Conservation (phyloP, 805 yeast species). For the Lipomyces spencermartinsiae region DNA sequence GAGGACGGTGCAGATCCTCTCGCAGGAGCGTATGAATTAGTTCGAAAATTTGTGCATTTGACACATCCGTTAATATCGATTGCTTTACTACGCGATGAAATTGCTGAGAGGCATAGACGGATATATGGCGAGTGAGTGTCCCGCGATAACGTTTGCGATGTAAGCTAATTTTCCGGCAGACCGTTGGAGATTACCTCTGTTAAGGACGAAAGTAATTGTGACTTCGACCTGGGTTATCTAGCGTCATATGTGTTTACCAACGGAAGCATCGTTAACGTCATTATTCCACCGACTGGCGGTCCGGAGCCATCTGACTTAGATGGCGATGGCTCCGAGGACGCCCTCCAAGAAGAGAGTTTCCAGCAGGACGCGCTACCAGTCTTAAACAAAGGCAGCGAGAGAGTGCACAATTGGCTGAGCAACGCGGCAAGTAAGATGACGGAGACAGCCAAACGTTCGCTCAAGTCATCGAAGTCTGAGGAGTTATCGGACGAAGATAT, state of each 20-base stretch:
- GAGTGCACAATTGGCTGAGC: not conserved
- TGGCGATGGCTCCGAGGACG: not conserved
- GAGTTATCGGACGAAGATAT: not conserved
- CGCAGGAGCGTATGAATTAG: not conserved
- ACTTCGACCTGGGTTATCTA: conserved; percentile 26
- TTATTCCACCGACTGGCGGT: not conserved
- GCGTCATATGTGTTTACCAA: conserved; percentile 12
- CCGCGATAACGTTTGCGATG: not conserved
- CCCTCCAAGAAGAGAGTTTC: not conserved
- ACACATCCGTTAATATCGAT: conserved; percentile 19
- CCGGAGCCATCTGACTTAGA: not conserved
- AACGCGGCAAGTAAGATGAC: not conserved
- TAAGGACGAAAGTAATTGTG: conserved; percentile 24
- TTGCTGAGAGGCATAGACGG: conserved; percentile 21
- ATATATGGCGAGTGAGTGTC: conserved; percentile 24
- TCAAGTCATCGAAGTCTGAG: not conserved
- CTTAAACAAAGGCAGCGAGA: not conserved
- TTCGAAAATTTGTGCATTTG: conserved; percentile 25
- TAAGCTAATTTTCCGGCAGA: conserved; percentile 4
- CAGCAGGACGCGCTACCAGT: not conserved
- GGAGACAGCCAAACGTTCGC: not conserved
- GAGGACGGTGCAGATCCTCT: not conserved
- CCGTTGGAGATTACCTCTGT: conserved; percentile 5
- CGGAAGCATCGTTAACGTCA: conserved; percentile 18
- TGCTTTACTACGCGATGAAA: conserved; percentile 19